Evolutionary conservation across 495 filamentous ascomycete species (phyloP).

Genomic region (Ascodesmis nigricans): DNA sequence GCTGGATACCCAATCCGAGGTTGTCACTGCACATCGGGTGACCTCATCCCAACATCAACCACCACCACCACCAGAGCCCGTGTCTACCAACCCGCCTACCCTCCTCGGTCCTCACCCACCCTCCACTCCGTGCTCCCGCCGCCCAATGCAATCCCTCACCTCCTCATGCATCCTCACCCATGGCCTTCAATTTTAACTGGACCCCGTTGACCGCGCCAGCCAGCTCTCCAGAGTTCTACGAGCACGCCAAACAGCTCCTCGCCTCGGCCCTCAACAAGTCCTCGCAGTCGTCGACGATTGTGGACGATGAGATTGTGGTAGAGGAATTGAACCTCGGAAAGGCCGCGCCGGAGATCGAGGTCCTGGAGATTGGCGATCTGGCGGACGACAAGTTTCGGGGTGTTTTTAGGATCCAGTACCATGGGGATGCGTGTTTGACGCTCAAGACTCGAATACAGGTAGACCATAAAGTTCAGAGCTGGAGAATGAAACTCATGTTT

Average conservation of each 20-base stretch:
- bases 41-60: too few relatives aligned
- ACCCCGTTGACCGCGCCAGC: slow-evolving; percentile 89
- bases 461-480: slow-evolving; percentile 13
- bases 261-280: slow-evolving; percentile 89
- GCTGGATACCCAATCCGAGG: too few relatives aligned
- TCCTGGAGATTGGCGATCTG: slow-evolving; percentile 83
- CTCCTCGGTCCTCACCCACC: too few relatives aligned
- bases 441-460: slow-evolving; percentile 79
- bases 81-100: too few relatives aligned
- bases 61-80: too few relatives aligned
- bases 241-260: slow-evolving; percentile 70
- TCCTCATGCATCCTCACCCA: slow-evolving; percentile 28
- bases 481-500: background rate
- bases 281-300: slow-evolving; percentile 89
- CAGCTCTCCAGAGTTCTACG: slow-evolving; percentile 37
- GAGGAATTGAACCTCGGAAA: slow-evolving; percentile 86
- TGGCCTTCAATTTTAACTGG: slow-evolving; percentile 99
- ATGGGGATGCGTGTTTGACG: slow-evolving; percentile 77
- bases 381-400: slow-evolving; percentile 88
- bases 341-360: slow-evolving; percentile 76
- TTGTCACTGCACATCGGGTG: too few relatives aligned
- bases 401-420: slow-evolving; percentile 96
- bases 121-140: too few relatives aligned
- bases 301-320: slow-evolving; percentile 79
- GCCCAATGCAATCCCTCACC: too few relatives aligned